Base-by-base conservation (phyloP, 257 asterid genomes). In the Echium plantagineum region DNA sequence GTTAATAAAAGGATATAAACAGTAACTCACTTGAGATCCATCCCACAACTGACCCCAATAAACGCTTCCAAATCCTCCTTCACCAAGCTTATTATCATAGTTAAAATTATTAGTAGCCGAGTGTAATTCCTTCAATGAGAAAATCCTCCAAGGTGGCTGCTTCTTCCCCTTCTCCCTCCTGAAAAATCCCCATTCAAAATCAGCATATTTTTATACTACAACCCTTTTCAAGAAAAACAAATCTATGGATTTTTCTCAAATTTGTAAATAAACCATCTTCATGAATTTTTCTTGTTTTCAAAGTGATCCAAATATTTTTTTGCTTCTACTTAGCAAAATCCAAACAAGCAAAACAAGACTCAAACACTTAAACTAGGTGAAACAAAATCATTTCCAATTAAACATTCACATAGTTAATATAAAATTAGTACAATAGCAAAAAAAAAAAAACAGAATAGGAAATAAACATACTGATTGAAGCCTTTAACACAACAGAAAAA, bases 41-140 rank as follows among this genome's bases (percentile, higher is more conserved):
- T 83, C 93, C 88, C 93, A 83, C 47, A 79, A 77, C 75, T 83
- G 93, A 63, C 93, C 93, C 93, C 93, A 83, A 65, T 83, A 83
- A 61, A 83, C 88, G 75, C 93, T 81, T 35, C 93, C 93, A 55
- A 83, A 81, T 69, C 84, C 93, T 69, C 93, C 88, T 79, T 83
- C 93, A 30, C 88, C 93, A 5, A 83, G 87, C 85, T 83, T 83
- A 85, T 83, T 83, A 69, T 83, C 93, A 15, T 83, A 83, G 77
- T 83, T 83, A 58, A 83, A 83, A 67, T 81, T 83, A 64, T 83
- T 83, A 3, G 93, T 83, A 51, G 93, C 87, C 60, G 80, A 62
- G 9, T 83, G 93, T 78, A 83, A 71, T 68, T 83, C 93, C 65
- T 75, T 83, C 78, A 83, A 67, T 52, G 93, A 83, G 66, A 81